These are phyloP conservation scores for Populus nigra DNA, from an alignment of 345 rosid genomes.

Conservation along the genomic window DNA sequence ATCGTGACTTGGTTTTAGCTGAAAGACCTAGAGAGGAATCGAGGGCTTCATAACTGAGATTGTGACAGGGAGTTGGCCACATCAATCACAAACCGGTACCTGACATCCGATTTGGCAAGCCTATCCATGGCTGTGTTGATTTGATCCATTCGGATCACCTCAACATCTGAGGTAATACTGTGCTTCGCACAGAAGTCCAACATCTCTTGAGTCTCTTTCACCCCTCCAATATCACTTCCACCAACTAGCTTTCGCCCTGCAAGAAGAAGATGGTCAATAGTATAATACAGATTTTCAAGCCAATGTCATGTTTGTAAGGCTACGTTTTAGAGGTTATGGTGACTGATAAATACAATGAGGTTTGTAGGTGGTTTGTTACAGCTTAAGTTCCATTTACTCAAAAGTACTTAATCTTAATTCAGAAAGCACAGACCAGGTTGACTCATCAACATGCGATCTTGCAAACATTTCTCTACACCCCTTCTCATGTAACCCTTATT, in stretches of 20 bases:
- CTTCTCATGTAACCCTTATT: no score
- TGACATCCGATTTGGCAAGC: conserved; percentile 88
- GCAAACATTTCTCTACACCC: no score
- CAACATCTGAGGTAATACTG: conserved; percentile 68
- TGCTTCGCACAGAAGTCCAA: conserved; percentile 84
- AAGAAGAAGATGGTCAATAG: background rate
- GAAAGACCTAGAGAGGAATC: background rate
- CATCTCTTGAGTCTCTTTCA: conserved; percentile 88
- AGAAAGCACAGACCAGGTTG: background rate
- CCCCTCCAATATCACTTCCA: conserved; percentile 77
- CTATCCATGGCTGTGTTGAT: conserved; percentile 78
- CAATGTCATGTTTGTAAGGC: background rate
- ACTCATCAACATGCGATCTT: no score
- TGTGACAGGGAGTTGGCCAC: conserved; percentile 58
- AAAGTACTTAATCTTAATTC: background rate
- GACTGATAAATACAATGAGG: no score
- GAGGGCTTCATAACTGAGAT: conserved; percentile 10
- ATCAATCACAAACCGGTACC: conserved; percentile 84
- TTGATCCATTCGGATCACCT: conserved; percentile 64
- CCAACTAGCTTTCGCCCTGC: conserved; percentile 74
- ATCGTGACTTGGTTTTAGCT: background rate
- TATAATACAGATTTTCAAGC: no score
- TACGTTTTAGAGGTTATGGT: background rate
- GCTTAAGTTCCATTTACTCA: background rate
- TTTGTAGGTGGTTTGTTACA: background rate